Base-by-base conservation (phyloP, 2,329 filamentous ascomycete species). In the Stachybotrys chartarum region DNA sequence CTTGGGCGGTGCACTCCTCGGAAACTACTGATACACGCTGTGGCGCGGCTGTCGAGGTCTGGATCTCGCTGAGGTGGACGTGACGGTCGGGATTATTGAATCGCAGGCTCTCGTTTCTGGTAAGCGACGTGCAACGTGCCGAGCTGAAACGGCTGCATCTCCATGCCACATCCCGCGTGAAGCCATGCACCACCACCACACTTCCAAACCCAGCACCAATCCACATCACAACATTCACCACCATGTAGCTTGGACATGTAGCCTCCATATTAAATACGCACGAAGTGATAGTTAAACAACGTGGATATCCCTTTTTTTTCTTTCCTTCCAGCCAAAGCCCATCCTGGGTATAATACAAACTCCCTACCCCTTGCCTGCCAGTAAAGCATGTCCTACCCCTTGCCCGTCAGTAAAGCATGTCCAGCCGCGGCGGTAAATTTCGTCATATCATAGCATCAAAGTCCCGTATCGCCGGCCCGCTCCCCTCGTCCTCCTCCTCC, bases 381-480 rank as follows among this genome's bases (percentile, higher is more conserved):
- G 24, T 24, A 24, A 24, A 24, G 24, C 24, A 24, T 24, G 24
- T 24, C 24, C 24, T 14, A 42, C 14, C 14, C 8, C 35, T 14
- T 42, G 14, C 10, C 10, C 4, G 24, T 4, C 24, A 24, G 24
- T 24, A 24, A 24, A 24, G 24, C 24, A 24, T 24, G 24, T 24
- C 24, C 24, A 24, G 24, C 35, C 35, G 35, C 8, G 14, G 35
- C 8, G 14, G 35, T 14, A 47, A 47, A n/a, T 24, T 8, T 47
- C 45, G 7, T 47, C 16, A 47, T 12, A 17, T 24, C 45, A 24
- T 47, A 17, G 56, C 55, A 31, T 58, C 57, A 52, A 58, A 58
- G 47, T 58, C 57, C 47, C 55, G 50, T 39, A 58, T 58, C 14
- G 42, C 53, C 30, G 47, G 47, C n/a, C 32, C 53, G 17, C 30